A percentile compares a stretch with the other conserved stretches of the same genome.
These are phyloP conservation scores for Chalciporus piperatus DNA, from an alignment of 768 basidiomycete species.

Conservation along the genomic window DNA sequence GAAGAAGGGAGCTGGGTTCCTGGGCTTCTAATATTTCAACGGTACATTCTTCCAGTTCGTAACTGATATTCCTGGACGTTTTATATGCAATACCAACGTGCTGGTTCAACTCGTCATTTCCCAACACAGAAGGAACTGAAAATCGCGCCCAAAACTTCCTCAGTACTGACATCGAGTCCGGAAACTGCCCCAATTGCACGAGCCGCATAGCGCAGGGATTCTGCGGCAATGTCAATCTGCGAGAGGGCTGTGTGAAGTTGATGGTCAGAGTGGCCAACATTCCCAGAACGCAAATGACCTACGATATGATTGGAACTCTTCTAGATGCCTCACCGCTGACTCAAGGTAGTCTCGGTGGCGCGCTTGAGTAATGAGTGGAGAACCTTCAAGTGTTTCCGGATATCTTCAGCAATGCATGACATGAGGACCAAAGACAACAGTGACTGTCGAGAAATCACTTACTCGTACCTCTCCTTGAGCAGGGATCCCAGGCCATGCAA, in stretches of 20 bases:
- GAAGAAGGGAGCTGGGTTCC: not conserved
- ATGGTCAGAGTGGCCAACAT: not conserved
- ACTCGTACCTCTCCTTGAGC: slow-evolving; percentile 35
- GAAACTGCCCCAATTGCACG: slow-evolving; percentile 82
- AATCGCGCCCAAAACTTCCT: slow-evolving; percentile 79
- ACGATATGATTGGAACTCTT: slow-evolving; percentile 32
- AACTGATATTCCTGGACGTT: not conserved
- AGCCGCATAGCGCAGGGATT: slow-evolving; percentile 85
- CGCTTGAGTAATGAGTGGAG: slow-evolving; percentile 72
- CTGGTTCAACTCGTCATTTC: slow-evolving; percentile 42
- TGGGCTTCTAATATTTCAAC: not conserved
- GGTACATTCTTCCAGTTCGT: not conserved
- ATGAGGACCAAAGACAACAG: not conserved
- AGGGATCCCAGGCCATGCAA: slow-evolving; percentile 52
- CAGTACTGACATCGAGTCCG: slow-evolving; percentile 67
- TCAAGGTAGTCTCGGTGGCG: slow-evolving; percentile 79
- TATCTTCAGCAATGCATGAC: slow-evolving; percentile 10
- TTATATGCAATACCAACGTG: not conserved
- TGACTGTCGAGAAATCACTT: not conserved
- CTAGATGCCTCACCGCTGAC: slow-evolving; percentile 45
- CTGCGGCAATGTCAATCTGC: slow-evolving; percentile 82
- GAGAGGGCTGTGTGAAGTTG: slow-evolving; percentile 42
- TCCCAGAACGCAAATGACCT: slow-evolving; percentile 7
- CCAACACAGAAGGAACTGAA: slow-evolving; percentile 91
- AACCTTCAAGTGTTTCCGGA: slow-evolving; percentile 11